phyloP scores from a whole-genome alignment of 2,329 filamentous ascomycete genomes.

The Aureobasidium uvarum region DNA sequence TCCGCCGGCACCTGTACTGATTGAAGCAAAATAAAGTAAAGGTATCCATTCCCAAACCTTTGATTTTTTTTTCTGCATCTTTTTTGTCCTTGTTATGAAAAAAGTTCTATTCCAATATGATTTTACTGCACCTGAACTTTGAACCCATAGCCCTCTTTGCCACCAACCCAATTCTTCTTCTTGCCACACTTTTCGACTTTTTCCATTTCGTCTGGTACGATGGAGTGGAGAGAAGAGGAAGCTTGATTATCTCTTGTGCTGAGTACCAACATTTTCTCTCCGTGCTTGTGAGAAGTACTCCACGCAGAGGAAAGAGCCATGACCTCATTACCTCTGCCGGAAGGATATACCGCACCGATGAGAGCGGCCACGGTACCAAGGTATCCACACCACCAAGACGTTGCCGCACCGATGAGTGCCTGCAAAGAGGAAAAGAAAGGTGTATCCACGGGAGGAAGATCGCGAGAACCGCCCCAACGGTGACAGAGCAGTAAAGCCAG shows the following conservation, averaged over 20 bases:
- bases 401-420: constrained; percentile 53
- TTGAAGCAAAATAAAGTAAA: no score
- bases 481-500: constrained; percentile 70
- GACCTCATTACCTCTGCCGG: constrained; percentile 47
- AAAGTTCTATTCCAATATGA: no score
- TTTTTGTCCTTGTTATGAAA: no score
- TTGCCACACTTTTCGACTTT: constrained; percentile 58
- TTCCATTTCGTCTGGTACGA: constrained; percentile 43
- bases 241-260: constrained; percentile 38
- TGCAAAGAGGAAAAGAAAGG: constrained; percentile 56
- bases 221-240: constrained; percentile 41
- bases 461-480: constrained; percentile 63
- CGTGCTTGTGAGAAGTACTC: constrained; percentile 43
- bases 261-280: constrained; percentile 48
- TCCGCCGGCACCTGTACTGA: no score
- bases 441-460: constrained; percentile 58
- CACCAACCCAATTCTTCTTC: constrained; percentile 56
- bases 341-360: constrained; percentile 60
- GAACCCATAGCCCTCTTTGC: constrained; percentile 44
- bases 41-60: no score
- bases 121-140: constrained; percentile 39
- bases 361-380: constrained; percentile 60
- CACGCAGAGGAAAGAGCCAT: constrained; percentile 46
- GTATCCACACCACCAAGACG: constrained; percentile 65
- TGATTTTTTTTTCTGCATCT: no score